Base-by-base conservation (phyloP, 2,329 filamentous ascomycete species). In the Talaromyces atroroseus region DNA sequence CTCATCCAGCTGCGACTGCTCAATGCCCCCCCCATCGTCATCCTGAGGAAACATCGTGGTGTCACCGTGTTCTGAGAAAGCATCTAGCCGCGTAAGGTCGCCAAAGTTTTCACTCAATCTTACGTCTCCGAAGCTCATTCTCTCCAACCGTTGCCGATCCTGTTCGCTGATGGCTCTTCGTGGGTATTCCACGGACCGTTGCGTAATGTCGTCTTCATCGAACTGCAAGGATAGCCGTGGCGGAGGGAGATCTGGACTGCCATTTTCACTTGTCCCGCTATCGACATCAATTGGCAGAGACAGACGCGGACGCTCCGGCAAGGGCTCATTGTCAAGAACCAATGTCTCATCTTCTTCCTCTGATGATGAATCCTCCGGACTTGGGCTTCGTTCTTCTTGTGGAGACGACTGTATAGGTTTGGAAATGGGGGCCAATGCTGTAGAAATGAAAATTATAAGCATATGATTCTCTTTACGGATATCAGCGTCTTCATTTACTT, bases 31-130 rank as follows among this genome's bases (percentile, higher is more conserved):
- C 10, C 68, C 68, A 38, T 68, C 66, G 14, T 74, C 72, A 23
- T 71, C 69, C 14, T 68, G 60, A n/a, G 66, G 67, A 34, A 61
- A 63, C 26, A 75, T 65, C 11, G 73, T 70, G 23, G 71, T 66
- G 29, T 77, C 76, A 14, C 63, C 69, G 20, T 57, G 64, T 29
- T 75, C 72, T 14, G 61, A 75, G 1, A 70, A 74, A 12, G 75
- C 74, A 52, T 78, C 77, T 8, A 78, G 58, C 54, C 75, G 71
- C 18, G 74, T 76, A 48, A 76, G 60, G 54, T 79, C 78, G 1
- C 70, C 77, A 61, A 82, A 82, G 56, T 76, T 71, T 57, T 81
- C 80, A 61, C 78, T 82, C 49, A 80, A 65, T 20, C 74, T 66
- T 21, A 69, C 65, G 50, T 67, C 71, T 12, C 69, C 72, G 52